Evolutionary conservation across 2,329 filamentous ascomycete species (phyloP), one percentile per base, ranked within the genome.

Genomic region (Ceratocystis albifundus): DNA sequence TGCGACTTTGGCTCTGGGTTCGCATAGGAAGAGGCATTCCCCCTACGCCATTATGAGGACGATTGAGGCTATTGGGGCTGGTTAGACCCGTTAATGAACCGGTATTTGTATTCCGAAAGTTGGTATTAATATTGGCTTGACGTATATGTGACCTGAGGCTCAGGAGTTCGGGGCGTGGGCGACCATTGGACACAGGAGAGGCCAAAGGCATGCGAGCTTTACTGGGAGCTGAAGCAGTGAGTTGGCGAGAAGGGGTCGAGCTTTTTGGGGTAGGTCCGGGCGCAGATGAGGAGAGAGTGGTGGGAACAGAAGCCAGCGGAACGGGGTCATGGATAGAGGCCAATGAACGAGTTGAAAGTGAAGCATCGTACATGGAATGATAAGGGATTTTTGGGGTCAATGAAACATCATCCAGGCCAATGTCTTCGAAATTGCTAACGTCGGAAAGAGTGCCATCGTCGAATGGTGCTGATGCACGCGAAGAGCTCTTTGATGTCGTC

Each of bases 351-450:
- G 61, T 75, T 71, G 61, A 74, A 73, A 53, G 44, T 22, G 32
- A 75, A 71, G 59, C 64, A 68, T 66, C 66, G 45, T 59, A 53
- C 30, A 53, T 46, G 22, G 32, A 50, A 53, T 66, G 32, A 45
- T 65, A 65, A 8, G 50, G 64, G 25, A 62, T 61, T 12, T 67
- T 65, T 62, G 75, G 73, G 41, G 72, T 67, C 17, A 75, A 71
- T 64, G 73, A 70, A 46, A 80, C 80, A 69, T 91, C 86, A 71
- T 91, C 88, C 36, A 97, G 84, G 12, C 88, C 90, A 74, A 96
- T 96, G 70, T 96, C 93, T 74, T 97, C 93, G 72, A 96, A 96
- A 74, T 96, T 86, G 69, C 85, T 86, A 67, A 88, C 83, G 73
- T 96, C 89, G 64, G 85, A 81, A 59, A 89, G 78, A 63, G 85